Evolutionary conservation across 768 basidiomycete species (phyloP).

Genomic region (Collybia sordida): DNA sequence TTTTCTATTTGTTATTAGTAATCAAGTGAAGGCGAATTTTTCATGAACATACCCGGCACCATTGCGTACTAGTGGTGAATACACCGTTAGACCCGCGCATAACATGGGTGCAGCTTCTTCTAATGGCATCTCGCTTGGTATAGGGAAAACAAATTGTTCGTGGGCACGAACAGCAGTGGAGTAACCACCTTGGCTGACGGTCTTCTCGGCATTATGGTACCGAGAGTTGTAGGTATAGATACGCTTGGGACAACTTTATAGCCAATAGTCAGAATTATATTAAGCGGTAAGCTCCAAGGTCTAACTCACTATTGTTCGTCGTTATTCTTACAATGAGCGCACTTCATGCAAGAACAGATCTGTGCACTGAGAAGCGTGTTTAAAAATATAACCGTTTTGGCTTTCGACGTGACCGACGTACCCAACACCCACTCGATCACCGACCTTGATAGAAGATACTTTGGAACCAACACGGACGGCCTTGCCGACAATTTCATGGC

Average conservation of each 20-base stretch:
- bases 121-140: slow-evolving; percentile 54
- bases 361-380: slow-evolving; percentile 36
- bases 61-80: slow-evolving; percentile 57
- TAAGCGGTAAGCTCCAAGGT: neutral
- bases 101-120: slow-evolving; percentile 61
- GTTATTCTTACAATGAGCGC: slow-evolving; percentile 45
- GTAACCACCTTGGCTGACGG: slow-evolving; percentile 46
- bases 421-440: slow-evolving; percentile 54
- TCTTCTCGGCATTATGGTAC: slow-evolving; percentile 37
- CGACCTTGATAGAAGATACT: slow-evolving; percentile 53
- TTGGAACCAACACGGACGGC: slow-evolving; percentile 53
- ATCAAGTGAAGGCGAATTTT: neutral
- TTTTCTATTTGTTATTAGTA: slow-evolving; percentile 32
- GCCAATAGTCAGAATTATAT: neutral
- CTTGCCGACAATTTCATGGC: slow-evolving; percentile 58
- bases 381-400: too few relatives aligned
- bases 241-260: slow-evolving; percentile 36
- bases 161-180: slow-evolving; percentile 41
- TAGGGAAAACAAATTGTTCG: slow-evolving; percentile 56
- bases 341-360: slow-evolving; percentile 44
- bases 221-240: slow-evolving; percentile 41
- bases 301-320: slow-evolving; percentile 50
- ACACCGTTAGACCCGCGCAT: slow-evolving; percentile 65
- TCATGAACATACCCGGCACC: slow-evolving; percentile 30
- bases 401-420: slow-evolving; percentile 5